Evolutionary conservation across 2,329 filamentous ascomycete species (phyloP), one percentile per base, ranked within the genome.

Genomic region (Dryadomyces quercus-mongolicae): DNA sequence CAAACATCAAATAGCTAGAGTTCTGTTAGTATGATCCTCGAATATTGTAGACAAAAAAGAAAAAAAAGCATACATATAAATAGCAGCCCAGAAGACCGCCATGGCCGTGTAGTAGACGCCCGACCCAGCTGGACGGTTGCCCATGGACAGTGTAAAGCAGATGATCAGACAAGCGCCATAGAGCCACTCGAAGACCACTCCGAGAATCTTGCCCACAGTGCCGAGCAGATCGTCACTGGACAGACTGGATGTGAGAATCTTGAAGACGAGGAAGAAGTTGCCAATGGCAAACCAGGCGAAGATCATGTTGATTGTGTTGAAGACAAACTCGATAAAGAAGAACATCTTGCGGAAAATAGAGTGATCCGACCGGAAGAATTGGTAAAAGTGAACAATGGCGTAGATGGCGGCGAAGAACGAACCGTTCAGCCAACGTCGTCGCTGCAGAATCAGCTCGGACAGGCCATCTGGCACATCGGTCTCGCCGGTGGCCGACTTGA

Each of bases 251-350:
- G 92, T 97, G 60, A 98, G 74, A 66, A 98, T 97, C 69, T 91
- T 91, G 75, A 98, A 98, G 62, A 98, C 92, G 65, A 98, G 74
- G 79, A 97, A 98, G 78, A 98, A 98, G 73, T 98, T 98, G 65
- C 93, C 87, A 65, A 97, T 93, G 63, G 86, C 89, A 66, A 98
- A 97, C 93, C 93, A 98, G 53, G 93, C 91, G 68, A 97, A 98
- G 65, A 98, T 79, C 88, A 97, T 96, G 76, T 88, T 95, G 70
- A 92, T 78, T 1, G 89, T 93, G 70, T 96, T 91, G 73, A 96
- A 98, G 61, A 86, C 74, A 68, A 96, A 97, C 67, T 98, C 93
- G 61, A 97, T 70, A 63, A 95, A 80, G 69, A 98, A 88, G 76
- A 88, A 88, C 57, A 92, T 73, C 69, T 97, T 96, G 62, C 93